Conservation (phyloP, 148 eudicot genomes). For the Pharnaceum exiguum region DNA sequence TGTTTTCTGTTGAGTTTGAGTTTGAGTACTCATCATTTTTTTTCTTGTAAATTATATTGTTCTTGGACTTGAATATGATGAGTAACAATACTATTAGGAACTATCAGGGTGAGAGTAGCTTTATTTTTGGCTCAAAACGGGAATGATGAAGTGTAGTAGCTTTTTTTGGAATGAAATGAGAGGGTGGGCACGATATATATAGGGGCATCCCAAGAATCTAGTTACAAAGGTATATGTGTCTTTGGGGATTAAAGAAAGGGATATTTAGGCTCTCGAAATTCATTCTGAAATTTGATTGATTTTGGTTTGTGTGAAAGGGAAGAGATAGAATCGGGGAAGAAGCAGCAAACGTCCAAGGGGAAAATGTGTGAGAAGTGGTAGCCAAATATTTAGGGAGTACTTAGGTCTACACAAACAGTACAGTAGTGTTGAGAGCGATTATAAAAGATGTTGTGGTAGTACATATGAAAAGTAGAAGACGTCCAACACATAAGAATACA, state of each 20-base stretch:
- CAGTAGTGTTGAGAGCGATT: slow-evolving; percentile 7
- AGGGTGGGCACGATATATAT: slow-evolving; percentile 14
- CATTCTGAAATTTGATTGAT: slow-evolving; percentile 23
- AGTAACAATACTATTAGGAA: neutral
- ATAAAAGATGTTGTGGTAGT: slow-evolving; percentile 21
- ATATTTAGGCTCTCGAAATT: slow-evolving; percentile 13
- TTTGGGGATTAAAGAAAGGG: slow-evolving; percentile 4
- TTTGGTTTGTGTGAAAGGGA: slow-evolving; percentile 16
- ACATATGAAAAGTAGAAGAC: slow-evolving; percentile 37
- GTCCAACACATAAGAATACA: slow-evolving; percentile 38
- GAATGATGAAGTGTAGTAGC: neutral
- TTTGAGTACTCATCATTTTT: slow-evolving; percentile 24
- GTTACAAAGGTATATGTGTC: neutral
- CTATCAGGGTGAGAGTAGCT: neutral
- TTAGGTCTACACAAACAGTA: slow-evolving; percentile 5
- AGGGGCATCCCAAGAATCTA: neutral
- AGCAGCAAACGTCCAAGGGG: slow-evolving; percentile 29
- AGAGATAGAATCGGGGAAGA: slow-evolving; percentile 39
- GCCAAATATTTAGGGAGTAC: slow-evolving; percentile 16
- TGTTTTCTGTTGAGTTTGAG: too few species aligned
- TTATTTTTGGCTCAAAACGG: neutral
- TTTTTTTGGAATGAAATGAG: neutral
- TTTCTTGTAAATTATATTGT: neutral
- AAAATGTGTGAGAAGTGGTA: slow-evolving; percentile 14
- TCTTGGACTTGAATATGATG: neutral